Evolutionary conservation across 495 filamentous ascomycete species (phyloP), one percentile per base, ranked within the genome.

Genomic region (Friedmanniomyces simplex): DNA sequence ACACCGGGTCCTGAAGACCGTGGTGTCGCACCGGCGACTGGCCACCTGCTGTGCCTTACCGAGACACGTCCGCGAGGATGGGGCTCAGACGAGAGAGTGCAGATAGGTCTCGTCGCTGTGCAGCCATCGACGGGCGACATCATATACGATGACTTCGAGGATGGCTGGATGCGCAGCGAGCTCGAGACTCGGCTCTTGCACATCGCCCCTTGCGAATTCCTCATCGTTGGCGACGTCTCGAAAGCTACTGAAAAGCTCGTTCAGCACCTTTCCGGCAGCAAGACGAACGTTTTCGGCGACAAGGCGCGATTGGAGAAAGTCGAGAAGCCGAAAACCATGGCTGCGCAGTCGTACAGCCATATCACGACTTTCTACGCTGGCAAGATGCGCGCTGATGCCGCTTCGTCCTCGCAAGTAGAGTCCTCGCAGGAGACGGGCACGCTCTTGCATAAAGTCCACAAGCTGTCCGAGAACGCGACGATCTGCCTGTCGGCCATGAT

Each of bases 401-500:
- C 57, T 0, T 48, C 46, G 14, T 14, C 41, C 1, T 63, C 61
- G 13, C 57, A 59, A 24, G 61, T 63, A 5, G 57, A 63, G 43
- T 55, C 61, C 1, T 63, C 61, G 20, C 61, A 63, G 32, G 61
- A 76, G 58, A 75, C 77, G 1, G 79, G 74, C 21, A 73, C 76
- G 25, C 74, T 96, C 0, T 78, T 99, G 0, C 88, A 96, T 61
- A 88, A 91, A 54, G 88, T 97, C 22, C 74, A 96, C 52, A 84
- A 82, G 46, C 74, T 99, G 16, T 82, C 91, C 0, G 89, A 95
- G 62, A 76, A 87, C 42, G 88, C 95, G 45, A 95, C 86, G 0
- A 82, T 95, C 25, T 97, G 94, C 71, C 78, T 99, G 14, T 96
- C 93, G 24, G 85, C 91, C 8, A 96, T 99, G 90, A 97, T 99